Evolutionary conservation across 108 stramenopile genomes (phyloP), one percentile per base, ranked within the genome.

Genomic region (Fragilaria crotonensis): DNA sequence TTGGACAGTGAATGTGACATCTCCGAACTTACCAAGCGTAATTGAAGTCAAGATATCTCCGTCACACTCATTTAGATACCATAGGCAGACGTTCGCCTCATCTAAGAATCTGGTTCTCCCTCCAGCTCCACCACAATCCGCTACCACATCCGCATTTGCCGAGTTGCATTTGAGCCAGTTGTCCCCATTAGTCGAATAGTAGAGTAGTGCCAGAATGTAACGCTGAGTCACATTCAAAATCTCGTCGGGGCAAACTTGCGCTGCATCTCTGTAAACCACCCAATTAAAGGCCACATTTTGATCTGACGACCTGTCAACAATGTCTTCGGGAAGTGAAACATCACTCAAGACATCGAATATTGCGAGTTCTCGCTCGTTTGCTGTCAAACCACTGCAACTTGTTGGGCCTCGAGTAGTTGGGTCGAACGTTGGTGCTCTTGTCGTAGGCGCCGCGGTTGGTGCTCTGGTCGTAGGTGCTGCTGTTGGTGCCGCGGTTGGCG

Each of bases 231-330:
- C 58, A 19, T 70, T 44, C 54, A 70, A 29, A 23, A 45, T 44
- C 3, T 78, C 64, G n/a, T 65, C 56, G 2, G 85, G 82, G 30
- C 81, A 83, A 28, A 79, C 47, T 53, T 66, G 41, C 0, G 59
- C 47, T 0, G 29, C 18, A 71, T 87, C 86, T 0, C 67, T 64
- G 30, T 70, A 55, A 5, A 80, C 55, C 22, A 87, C 30, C 86
- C 86, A 87, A 5, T 70, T 32, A 19, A 81, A 68, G 11, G 86
- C 86, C 19, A 63, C 32, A 19, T 58, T 44, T 59, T 88, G 87
- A 7, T 7, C 11, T 14, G 36, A 11, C 7, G 36, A 41, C 14
- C 36, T 41, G 36, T 41, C 36, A 14, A 41, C 14, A 41, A 41
- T 41, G 36, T 11, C 11, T 41, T 41, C 11, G 14, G 11, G 7